phyloP scores from a whole-genome alignment of 2,329 filamentous ascomycete genomes.

The Fusarium sp. region DNA sequence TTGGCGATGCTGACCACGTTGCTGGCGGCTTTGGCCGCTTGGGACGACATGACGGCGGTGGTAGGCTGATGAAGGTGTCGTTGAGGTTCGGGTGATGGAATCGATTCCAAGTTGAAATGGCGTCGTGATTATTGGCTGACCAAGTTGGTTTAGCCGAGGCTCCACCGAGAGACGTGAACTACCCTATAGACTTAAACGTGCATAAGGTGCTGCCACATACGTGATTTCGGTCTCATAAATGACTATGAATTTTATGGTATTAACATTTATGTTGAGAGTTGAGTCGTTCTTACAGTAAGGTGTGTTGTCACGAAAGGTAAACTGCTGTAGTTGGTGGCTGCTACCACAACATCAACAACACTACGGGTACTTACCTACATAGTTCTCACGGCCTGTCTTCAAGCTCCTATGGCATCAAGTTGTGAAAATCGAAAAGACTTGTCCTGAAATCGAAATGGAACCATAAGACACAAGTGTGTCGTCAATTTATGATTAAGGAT shows the following conservation, averaged over 20 bases:
- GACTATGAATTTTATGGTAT: background rate
- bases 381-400: background rate
- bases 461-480: background rate
- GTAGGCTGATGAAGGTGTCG: conserved; percentile 32
- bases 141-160: conserved; percentile 37
- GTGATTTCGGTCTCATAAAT: background rate
- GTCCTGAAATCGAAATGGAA: background rate
- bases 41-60: conserved; percentile 65
- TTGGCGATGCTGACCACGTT: conserved; percentile 65
- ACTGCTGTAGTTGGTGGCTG: background rate
- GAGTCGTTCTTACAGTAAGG: rapidly evolving
- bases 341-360: background rate
- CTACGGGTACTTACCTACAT: rapidly evolving
- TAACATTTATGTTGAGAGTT: rapidly evolving
- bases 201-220: background rate
- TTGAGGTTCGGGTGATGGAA: conserved; percentile 40
- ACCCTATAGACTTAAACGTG: conserved; percentile 16
- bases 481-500: too few relatives aligned
- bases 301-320: background rate
- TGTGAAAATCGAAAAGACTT: too few relatives aligned
- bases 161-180: conserved; percentile 28
- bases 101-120: conserved; percentile 43
- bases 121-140: conserved; percentile 40
- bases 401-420: too few relatives aligned
- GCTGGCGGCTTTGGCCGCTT: conserved; percentile 64